These are phyloP conservation scores for Colletotrichum sp. DNA, from an alignment of 2,329 filamentous ascomycete species.

Conservation along the genomic window DNA sequence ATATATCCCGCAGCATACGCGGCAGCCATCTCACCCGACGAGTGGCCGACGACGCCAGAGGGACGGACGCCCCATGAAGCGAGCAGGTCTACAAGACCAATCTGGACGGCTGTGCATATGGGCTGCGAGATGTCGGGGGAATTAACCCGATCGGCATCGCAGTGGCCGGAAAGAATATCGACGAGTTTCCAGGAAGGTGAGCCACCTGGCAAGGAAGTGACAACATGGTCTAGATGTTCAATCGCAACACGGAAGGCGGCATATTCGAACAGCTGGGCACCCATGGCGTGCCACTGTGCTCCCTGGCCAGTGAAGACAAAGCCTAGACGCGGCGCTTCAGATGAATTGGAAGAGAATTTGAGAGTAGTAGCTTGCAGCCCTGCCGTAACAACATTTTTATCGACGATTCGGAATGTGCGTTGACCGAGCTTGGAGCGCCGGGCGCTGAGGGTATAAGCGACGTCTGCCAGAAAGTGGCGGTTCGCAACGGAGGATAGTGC, in stretches of 20 bases:
- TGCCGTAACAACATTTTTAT: neutral
- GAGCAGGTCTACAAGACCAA: slow-evolving; percentile 46
- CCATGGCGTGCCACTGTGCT: neutral
- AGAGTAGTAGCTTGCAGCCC: neutral
- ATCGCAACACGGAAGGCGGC: accelerated
- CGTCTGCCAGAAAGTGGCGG: neutral
- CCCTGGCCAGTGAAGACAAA: neutral
- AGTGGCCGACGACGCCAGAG: slow-evolving; percentile 43
- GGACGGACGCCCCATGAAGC: slow-evolving; percentile 31
- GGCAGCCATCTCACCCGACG: slow-evolving; percentile 48
- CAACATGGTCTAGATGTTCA: too few relatives aligned
- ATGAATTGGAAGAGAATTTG: neutral
- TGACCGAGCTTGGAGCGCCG: neutral
- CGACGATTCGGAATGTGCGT: neutral
- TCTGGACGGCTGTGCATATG: slow-evolving; percentile 37
- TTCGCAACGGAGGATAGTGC: neutral
- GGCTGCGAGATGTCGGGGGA: slow-evolving; percentile 26
- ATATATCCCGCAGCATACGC: slow-evolving; percentile 44
- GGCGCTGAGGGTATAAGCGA: neutral
- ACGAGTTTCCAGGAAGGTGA: accelerated
- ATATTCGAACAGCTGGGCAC: neutral
- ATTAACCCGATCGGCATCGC: accelerated
- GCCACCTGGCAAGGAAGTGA: too few relatives aligned
- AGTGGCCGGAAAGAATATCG: neutral
- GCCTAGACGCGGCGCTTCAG: neutral